These are phyloP conservation scores for Fusarium mangiferae DNA, from an alignment of 2,329 filamentous ascomycete genomes.

Conservation along the genomic window DNA sequence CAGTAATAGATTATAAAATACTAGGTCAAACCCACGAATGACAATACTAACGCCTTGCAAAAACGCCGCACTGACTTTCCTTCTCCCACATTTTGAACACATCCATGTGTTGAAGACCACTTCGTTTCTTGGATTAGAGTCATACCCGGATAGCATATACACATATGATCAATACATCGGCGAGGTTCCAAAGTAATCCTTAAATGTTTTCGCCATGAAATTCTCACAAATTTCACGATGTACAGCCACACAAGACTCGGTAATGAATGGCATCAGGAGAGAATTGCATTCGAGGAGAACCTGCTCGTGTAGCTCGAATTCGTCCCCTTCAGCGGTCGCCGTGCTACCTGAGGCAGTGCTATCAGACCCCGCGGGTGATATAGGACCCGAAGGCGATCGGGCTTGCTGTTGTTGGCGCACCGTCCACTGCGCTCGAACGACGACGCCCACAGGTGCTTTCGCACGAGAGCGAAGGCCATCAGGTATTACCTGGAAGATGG, in stretches of 20 bases:
- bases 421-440: constrained; percentile 53
- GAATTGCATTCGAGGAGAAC: constrained; percentile 48
- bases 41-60: constrained; percentile 28
- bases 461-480: constrained; percentile 56
- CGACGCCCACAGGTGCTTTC: constrained; percentile 55
- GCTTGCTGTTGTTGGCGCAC: constrained; percentile 40
- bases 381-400: constrained; percentile 23
- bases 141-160: neutral
- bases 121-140: neutral
- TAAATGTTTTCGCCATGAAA: constrained; percentile 46
- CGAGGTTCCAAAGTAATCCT: constrained; percentile 37
- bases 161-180: neutral
- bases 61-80: neutral
- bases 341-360: constrained; percentile 44
- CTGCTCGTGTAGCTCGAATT: constrained; percentile 50
- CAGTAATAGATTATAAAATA: neutral
- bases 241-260: constrained; percentile 43
- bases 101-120: neutral
- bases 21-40: constrained; percentile 12
- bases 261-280: constrained; percentile 51
- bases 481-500: constrained; percentile 56
- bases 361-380: constrained; percentile 41
- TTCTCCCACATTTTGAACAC: neutral
- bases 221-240: constrained; percentile 47
- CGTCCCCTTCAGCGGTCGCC: constrained; percentile 40